A percentile compares a stretch with the other conserved stretches of the same genome.
phyloP scores from a whole-genome alignment of 2,329 filamentous ascomycete species.

The Amesomyces nigricolor region DNA sequence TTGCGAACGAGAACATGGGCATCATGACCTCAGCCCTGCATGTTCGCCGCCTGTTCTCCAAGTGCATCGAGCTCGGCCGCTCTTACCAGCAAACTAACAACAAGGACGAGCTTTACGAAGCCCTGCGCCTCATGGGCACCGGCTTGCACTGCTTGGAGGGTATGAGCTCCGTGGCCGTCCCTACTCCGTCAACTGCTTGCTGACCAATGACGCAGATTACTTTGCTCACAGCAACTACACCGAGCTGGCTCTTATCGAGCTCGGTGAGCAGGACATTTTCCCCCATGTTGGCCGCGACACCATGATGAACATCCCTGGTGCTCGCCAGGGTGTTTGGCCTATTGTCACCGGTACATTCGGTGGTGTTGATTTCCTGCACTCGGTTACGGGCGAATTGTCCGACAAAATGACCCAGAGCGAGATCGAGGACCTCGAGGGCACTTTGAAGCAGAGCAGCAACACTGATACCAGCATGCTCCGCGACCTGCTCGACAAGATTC shows the following conservation, averaged over 20 bases:
- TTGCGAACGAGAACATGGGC: constrained; percentile 71
- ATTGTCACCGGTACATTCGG: constrained; percentile 89
- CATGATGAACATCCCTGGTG: constrained; percentile 63
- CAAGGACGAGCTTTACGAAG: constrained; percentile 78
- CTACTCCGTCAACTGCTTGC: not conserved
- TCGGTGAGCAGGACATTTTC: constrained; percentile 76
- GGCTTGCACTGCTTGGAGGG: constrained; percentile 83
- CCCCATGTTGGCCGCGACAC: constrained; percentile 78
- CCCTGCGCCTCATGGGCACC: constrained; percentile 78
- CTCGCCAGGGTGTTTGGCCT: constrained; percentile 64
- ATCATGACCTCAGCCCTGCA: constrained; percentile 80
- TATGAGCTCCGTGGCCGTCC: constrained; percentile 26
- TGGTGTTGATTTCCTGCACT: constrained; percentile 90
- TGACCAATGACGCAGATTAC: constrained; percentile 54
- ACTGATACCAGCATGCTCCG: constrained; percentile 70
- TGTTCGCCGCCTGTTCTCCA: constrained; percentile 65
- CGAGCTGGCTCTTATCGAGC: constrained; percentile 80
- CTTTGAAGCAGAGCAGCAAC: constrained; percentile 59
- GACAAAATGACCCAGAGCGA: constrained; percentile 92
- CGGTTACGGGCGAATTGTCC: constrained; percentile 70
- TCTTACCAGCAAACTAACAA: constrained; percentile 60
- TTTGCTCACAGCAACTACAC: constrained; percentile 91
- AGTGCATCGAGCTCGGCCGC: constrained; percentile 74
- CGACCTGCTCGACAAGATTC: constrained; percentile 75
- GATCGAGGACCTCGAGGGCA: constrained; percentile 80